These are phyloP conservation scores for Neurospora sp. DNA, from an alignment of 495 filamentous ascomycete genomes.

Conservation along the genomic window DNA sequence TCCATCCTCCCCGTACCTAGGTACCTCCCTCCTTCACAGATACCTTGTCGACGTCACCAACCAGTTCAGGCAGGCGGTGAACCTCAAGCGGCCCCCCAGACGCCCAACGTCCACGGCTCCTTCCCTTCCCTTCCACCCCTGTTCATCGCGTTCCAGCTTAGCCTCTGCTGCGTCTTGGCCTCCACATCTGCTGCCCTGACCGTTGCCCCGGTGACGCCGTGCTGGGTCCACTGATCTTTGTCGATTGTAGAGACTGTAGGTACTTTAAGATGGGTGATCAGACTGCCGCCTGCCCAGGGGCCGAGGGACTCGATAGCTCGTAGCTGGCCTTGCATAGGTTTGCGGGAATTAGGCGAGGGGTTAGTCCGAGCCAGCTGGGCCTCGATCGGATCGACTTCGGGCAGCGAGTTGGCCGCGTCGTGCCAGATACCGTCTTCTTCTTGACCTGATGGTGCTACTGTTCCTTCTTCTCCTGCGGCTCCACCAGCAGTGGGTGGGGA, in stretches of 20 bases:
- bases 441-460: background rate
- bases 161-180: conserved; percentile 42
- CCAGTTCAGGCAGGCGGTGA: background rate
- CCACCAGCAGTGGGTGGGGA: background rate
- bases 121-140: conserved; percentile 37
- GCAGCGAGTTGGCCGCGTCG: conserved; percentile 34
- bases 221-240: conserved; percentile 68
- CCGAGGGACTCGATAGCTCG: conserved; percentile 76
- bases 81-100: conserved; percentile 48
- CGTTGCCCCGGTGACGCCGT: conserved; percentile 62
- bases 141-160: conserved; percentile 46
- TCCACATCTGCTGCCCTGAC: conserved; percentile 49
- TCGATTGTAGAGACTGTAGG: conserved; percentile 76
- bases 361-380: conserved; percentile 36
- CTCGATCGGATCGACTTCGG: conserved; percentile 54
- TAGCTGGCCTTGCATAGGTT: conserved; percentile 43
- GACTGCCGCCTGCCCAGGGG: conserved; percentile 79
- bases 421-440: conserved; percentile 25
- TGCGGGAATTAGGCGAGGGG: background rate
- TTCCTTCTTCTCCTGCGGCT: background rate
- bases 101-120: conserved; percentile 66
- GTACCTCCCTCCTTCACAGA: background rate
- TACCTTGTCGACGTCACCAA: background rate
- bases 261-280: conserved; percentile 68
- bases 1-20: background rate